phyloP scores from a whole-genome alignment of 345 rosid genomes.

The Theobroma cacao region DNA sequence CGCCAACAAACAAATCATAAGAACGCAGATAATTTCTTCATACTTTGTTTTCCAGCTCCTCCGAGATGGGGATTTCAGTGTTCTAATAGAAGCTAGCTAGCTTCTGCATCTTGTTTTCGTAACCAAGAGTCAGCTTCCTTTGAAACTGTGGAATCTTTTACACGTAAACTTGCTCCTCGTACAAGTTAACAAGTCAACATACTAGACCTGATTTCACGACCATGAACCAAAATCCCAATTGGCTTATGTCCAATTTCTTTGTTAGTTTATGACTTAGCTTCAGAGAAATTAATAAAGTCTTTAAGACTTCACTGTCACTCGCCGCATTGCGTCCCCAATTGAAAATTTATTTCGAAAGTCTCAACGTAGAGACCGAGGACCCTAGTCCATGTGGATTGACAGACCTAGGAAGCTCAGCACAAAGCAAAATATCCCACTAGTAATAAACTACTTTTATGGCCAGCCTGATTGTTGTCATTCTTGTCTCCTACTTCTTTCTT shows the following conservation, averaged over 20 bases:
- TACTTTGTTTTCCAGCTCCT: background rate
- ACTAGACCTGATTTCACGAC: background rate
- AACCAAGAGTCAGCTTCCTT: background rate
- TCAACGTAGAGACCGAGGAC: background rate
- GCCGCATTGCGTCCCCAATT: too few species aligned
- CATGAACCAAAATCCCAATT: background rate
- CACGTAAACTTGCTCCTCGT: background rate
- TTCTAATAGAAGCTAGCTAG: too few species aligned
- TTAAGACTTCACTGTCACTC: too few species aligned
- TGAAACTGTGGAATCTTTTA: background rate
- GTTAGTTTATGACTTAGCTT: background rate
- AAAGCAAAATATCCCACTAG: background rate
- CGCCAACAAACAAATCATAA: background rate
- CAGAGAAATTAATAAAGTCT: too few species aligned
- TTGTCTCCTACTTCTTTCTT: background rate
- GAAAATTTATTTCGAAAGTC: background rate
- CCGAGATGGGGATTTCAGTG: background rate
- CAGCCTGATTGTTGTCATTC: background rate
- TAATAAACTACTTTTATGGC: background rate
- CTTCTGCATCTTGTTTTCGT: background rate
- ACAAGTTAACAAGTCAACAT: background rate
- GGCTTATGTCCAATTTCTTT: background rate
- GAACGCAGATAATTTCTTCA: background rate
- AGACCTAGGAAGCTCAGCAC: background rate
- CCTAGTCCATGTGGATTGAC: background rate